phyloP scores from a whole-genome alignment of 345 rosid genomes.

The Euphorbia tirucalli region DNA sequence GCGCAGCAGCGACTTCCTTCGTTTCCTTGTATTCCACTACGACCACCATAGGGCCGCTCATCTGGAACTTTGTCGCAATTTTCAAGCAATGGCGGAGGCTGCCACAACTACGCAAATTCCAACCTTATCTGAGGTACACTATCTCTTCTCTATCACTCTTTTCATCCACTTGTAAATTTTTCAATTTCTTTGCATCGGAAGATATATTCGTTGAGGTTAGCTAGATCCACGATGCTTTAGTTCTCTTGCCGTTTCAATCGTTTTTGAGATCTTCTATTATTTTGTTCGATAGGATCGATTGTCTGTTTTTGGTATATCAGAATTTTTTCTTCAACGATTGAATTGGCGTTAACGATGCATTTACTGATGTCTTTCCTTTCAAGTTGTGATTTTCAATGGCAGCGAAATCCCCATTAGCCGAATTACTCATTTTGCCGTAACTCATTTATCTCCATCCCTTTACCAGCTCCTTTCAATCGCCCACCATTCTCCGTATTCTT shows the following conservation, averaged over 20 bases:
- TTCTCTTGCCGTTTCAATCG: neutral
- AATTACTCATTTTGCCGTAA: constrained; percentile 52
- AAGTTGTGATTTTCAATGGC: constrained; percentile 34
- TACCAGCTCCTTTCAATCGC: constrained; percentile 35
- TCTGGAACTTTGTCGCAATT: constrained; percentile 17
- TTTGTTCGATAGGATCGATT: neutral
- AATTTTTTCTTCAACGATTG: neutral
- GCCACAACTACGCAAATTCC: constrained; percentile 28
- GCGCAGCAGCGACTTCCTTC: neutral
- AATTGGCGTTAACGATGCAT: no score
- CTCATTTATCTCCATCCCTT: constrained; percentile 43
- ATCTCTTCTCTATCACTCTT: neutral
- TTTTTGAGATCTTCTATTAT: neutral
- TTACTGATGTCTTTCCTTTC: neutral
- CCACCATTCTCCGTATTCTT: constrained; percentile 53
- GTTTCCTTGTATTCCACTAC: constrained; percentile 5
- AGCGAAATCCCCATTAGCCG: constrained; percentile 46
- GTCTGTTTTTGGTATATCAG: neutral
- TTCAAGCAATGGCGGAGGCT: constrained; percentile 65
- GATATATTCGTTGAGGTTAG: neutral
- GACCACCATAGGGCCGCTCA: constrained; percentile 6
- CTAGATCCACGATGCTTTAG: constrained; percentile 1
- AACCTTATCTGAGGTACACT: constrained; percentile 63
- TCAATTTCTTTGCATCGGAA: neutral
- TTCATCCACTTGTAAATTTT: no score